Evolutionary conservation across 139 green algal species (phyloP), one percentile per base, ranked within the genome.

Genomic region (Chlorella vulgaris): DNA sequence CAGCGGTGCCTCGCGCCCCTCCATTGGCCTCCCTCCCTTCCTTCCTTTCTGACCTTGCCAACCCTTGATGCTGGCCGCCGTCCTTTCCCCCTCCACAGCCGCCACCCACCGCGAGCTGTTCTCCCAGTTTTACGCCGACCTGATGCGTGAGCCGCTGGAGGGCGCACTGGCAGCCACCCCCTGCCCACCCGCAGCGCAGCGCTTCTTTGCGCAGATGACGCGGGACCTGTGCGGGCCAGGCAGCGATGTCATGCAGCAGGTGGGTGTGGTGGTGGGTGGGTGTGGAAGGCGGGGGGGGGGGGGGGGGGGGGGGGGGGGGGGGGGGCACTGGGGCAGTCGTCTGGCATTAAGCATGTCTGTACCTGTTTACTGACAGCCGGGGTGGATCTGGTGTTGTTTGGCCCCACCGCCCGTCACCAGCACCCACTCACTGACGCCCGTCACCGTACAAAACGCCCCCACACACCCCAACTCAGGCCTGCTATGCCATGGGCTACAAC

Each of bases 401-500:
- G n/a, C n/a, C n/a, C n/a, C n/a, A n/a, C n/a, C n/a, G n/a, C n/a
- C n/a, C n/a, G n/a, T n/a, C n/a, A n/a, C n/a, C n/a, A n/a, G n/a
- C n/a, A n/a, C n/a, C 53, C 19, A n/a, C 35, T 36, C 22, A 7
- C 6, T 21, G 21, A 21, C 8, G 2, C 47, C 29, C 19, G 21
- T 4, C 63, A 21, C 60, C 18, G 4, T 13, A 36, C 53, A 0
- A 51, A 21, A 29, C 38, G n/a, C 21, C 13, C 40, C 71, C 33
- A 36, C 31, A 4, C 28, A 35, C 47, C 35, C 18, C 22, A 1
- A 26, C 53, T 35, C 88, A 94, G 89, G 93, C 92, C 3, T 90
- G 77, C 15, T 98, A 98, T 83, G 94, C 94, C 4, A 85, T 98
- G 70, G 94, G 94, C 58, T 98, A 98, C 91, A 98, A 98, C 87